These are phyloP conservation scores for Penicillium herquei DNA, from an alignment of 495 filamentous ascomycete species.

Conservation along the genomic window DNA sequence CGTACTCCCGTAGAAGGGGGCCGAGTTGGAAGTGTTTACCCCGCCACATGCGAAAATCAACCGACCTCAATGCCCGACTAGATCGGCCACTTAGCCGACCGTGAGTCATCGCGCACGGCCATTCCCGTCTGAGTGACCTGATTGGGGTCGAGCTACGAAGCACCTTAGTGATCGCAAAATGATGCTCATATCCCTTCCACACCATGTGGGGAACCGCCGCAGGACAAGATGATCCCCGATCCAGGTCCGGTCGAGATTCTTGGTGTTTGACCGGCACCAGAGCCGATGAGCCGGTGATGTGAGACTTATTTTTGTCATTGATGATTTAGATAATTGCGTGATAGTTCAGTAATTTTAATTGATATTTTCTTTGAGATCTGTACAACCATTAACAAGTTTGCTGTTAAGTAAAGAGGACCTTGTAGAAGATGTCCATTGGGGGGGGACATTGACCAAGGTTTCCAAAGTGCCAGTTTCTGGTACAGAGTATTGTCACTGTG, in stretches of 20 bases:
- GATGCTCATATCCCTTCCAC: slow-evolving; percentile 15
- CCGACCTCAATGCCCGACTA: slow-evolving; percentile 4
- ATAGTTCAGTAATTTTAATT: too few species aligned
- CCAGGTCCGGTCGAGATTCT: slow-evolving; percentile 5
- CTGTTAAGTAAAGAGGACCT: too few species aligned
- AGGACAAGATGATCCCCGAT: slow-evolving; percentile 17
- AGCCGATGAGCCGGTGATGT: background rate
- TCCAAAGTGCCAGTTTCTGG: too few species aligned
- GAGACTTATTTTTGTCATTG: background rate
- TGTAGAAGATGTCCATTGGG: too few species aligned
- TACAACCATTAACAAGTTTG: too few species aligned
- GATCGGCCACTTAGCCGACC: slow-evolving; percentile 15
- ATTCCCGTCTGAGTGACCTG: background rate
- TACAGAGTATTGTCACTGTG: too few species aligned
- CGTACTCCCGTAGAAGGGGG: background rate
- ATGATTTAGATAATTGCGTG: background rate
- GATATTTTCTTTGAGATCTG: too few species aligned
- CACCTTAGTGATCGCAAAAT: slow-evolving; percentile 14
- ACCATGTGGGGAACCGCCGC: slow-evolving; percentile 18
- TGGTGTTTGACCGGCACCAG: slow-evolving; percentile 8
- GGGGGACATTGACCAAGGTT: too few species aligned
- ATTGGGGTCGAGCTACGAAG: slow-evolving; percentile 1
- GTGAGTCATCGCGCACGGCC: slow-evolving; percentile 29
- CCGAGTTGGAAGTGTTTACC: slow-evolving; percentile 7
- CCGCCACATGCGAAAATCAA: slow-evolving; percentile 15